Evolutionary conservation across 306 rosid species (phyloP).

Genomic region (Malus asiatica): DNA sequence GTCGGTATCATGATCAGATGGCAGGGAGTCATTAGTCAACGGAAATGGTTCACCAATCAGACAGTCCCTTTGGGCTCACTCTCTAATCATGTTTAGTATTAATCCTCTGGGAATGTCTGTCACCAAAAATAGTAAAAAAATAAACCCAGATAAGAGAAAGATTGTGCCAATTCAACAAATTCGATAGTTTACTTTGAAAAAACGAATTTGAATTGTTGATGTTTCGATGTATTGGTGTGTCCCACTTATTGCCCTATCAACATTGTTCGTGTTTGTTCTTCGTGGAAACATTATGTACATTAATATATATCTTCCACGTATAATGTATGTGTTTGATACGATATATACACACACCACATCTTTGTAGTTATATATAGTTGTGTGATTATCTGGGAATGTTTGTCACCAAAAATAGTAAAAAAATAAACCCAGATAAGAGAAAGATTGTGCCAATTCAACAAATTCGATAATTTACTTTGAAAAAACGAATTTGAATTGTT

Average conservation of each 20-base stretch:
- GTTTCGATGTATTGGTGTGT: background rate
- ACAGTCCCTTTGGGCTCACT: slow-evolving; percentile 7
- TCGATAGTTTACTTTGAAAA: background rate
- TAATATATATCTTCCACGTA: background rate
- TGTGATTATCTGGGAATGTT: slow-evolving; percentile 28
- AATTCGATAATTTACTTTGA: background rate
- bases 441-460: background rate
- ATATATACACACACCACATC: background rate
- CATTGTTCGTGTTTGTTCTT: background rate
- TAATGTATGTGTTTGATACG: background rate
- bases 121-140: background rate
- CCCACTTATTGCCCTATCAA: background rate
- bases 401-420: slow-evolving; percentile 13
- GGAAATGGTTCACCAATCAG: slow-evolving; percentile 17
- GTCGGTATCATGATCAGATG: slow-evolving; percentile 31
- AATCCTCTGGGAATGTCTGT: slow-evolving; percentile 40
- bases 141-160: background rate
- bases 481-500: background rate
- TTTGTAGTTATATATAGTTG: background rate
- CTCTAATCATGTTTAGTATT: slow-evolving; percentile 15
- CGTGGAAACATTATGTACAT: background rate
- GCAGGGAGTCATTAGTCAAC: slow-evolving; percentile 22
- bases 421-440: background rate
- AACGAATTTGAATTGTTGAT: background rate
- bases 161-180: background rate